Evolutionary conservation across 2,329 filamentous ascomycete species (phyloP), one percentile per base, ranked within the genome.

Genomic region (Coniochaeta hoffmannii): DNA sequence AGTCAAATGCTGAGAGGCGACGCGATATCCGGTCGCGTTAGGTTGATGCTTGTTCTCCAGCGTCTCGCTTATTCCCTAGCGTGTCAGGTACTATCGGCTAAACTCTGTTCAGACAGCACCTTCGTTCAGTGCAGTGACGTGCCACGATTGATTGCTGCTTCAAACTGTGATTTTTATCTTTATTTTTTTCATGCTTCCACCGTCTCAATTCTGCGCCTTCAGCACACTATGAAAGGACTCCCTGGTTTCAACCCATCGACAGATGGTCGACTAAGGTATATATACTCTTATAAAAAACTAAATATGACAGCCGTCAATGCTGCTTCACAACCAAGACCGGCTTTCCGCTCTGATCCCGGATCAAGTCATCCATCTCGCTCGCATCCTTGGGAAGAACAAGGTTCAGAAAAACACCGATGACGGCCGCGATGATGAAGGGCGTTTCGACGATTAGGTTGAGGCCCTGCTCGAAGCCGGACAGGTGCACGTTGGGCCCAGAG

Each of bases 391-490:
- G 71, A 28, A 76, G 58, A 15, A 73, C 63, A n/a, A 69, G 57
- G 58, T 76, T 76, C 58, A 76, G 58, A 36, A 75, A 70, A 0
- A 75, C 71, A 4, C 70, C 72, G 53, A 76, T 65, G 28, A 72
- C 68, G 44, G 71, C 72, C 4, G 73, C 72, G 52, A 76, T 66
- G 55, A 73, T 72, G 56, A 73, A 73, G 0, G 69, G 71, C 9
- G 70, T 73, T 61, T 74, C 66, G 12, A 74, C 69, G 36, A 70
- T 69, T 28, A 73, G 56, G 57, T 71, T 73, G 41, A 72, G 57
- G 0, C 71, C 71, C 56, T 73, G 71, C 56, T 72, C 67, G 57
- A 74, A 73, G 7, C 69, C 73, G 4, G 66, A 61, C 32, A 73
- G 62, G 44, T 66, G 67, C 30, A 67, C 62, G 60, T 72, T 73